Conservation (phyloP, 1,284 basidiomycete species). For the Psilocybe mexicana region DNA sequence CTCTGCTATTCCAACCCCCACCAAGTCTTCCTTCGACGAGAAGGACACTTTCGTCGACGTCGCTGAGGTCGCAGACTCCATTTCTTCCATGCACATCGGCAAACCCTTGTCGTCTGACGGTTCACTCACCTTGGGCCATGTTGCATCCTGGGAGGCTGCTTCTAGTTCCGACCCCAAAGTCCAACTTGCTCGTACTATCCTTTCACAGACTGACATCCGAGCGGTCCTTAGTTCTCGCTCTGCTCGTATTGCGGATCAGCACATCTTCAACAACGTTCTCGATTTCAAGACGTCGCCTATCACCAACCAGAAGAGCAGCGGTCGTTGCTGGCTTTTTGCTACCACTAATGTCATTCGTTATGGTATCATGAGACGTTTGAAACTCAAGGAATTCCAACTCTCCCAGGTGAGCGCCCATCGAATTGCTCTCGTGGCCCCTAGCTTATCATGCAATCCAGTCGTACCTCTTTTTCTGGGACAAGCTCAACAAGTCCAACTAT, state of each 20-base stretch:
- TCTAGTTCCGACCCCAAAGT: conserved; percentile 63
- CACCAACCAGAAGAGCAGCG: conserved; percentile 86
- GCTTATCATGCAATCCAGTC: conserved; percentile 41
- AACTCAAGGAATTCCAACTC: conserved; percentile 85
- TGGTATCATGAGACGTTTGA: conserved; percentile 83
- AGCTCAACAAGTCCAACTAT: conserved; percentile 94
- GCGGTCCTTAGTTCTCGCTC: conserved; percentile 66
- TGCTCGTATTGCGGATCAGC: conserved; percentile 65
- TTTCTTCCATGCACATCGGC: conserved; percentile 31
- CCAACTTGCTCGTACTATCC: conserved; percentile 78
- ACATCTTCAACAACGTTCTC: conserved; percentile 84
- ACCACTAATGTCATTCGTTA: conserved; percentile 88
- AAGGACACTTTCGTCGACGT: conserved; percentile 28
- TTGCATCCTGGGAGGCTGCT: conserved; percentile 66
- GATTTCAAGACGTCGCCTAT: conserved; percentile 82
- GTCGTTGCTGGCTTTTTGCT: conserved; percentile 93
- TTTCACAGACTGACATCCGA: conserved; percentile 75
- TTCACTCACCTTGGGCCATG: conserved; percentile 54
- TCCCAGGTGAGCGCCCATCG: conserved; percentile 61
- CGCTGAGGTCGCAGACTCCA: conserved; percentile 26
- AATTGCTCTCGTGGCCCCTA: too few relatives aligned
- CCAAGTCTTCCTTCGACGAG: conserved; percentile 33
- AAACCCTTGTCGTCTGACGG: conserved; percentile 53
- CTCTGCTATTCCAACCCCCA: conserved; percentile 28
- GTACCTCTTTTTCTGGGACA: conserved; percentile 94